These are phyloP conservation scores for Geranium incanum DNA, from an alignment of 441 rosid genomes.

Conservation along the genomic window DNA sequence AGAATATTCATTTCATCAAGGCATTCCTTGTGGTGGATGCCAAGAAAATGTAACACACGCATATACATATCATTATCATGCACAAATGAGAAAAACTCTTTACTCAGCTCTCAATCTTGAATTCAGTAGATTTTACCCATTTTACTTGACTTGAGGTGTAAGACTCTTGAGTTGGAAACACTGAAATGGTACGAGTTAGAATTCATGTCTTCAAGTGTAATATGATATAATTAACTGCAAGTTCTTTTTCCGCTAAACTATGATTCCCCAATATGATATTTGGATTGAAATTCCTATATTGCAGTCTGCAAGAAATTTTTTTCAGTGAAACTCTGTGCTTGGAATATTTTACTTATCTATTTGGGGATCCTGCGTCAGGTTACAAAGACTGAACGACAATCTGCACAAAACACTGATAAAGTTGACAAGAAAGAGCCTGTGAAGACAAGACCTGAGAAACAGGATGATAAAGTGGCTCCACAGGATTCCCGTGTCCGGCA, in stretches of 20 bases:
- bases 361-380: slow-evolving; percentile 19
- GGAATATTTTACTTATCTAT: neutral
- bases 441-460: slow-evolving; percentile 29
- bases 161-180: too few species aligned
- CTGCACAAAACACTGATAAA: slow-evolving; percentile 25
- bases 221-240: too few species aligned
- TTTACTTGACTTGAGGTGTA: too few species aligned
- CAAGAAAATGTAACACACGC: neutral
- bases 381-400: slow-evolving; percentile 24
- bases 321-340: neutral
- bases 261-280: neutral
- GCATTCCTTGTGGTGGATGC: neutral
- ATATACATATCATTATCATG: too few species aligned
- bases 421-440: slow-evolving; percentile 24
- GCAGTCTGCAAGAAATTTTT: neutral
- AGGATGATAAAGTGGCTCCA: slow-evolving; percentile 24
- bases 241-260: too few species aligned
- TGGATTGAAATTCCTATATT: neutral
- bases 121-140: too few species aligned
- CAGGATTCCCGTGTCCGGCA: slow-evolving; percentile 56
- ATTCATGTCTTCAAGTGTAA: too few species aligned
- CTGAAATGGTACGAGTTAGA: too few species aligned
- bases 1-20: neutral
- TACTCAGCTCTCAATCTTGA: neutral
- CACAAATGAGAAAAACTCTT: too few species aligned